Base-by-base conservation (phyloP, 306 rosid genomes). In the Comarum palustre region DNA sequence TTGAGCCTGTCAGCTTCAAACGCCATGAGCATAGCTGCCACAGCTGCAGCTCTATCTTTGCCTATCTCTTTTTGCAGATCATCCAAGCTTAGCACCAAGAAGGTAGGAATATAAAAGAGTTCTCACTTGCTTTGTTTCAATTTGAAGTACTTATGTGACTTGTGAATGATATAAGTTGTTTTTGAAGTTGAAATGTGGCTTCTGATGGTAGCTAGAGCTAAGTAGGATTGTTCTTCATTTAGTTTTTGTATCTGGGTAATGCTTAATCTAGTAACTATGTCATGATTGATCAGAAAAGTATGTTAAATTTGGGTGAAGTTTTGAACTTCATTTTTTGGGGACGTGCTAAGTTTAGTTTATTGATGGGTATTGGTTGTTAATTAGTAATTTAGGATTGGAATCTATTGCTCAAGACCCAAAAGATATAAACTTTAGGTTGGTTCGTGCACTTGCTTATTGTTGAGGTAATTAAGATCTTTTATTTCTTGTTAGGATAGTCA, bases 1-100 rank as follows among this genome's bases (percentile, higher is more conserved):
- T 4, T 71, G 74, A 20, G 24, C 11, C 81, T 46, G 58, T 78
- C 84, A 45, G 71, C 69, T 80, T 75, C 81, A 67, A 77, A 76
- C 81, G 82, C 95, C 79, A 90, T 90, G 96, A 81, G 82, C 79
- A 88, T 91, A 74, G 84, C 89, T 46, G 89, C 96, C 19, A 86
- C 97, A 60, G 97, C 96, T 74, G 84, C 98, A 32, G 87, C 92
- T 83, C 88, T 87, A 43, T 77, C 93, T 45, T 70, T 89, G 50
- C 98, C 98, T 0, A 66, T 85, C 42, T 84, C 86, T 38, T 71
- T 72, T 13, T 62, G 71, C 60, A 82, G 84, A 82, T 76, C 96
- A 4, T 74, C 93, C 16, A 89, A 82, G 81, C 79, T 90, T 54
- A 86, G 82, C 74, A 39, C 81, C 73, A 93, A 41, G 73, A 90